Base-by-base conservation (phyloP, 1,284 basidiomycete genomes). In the Exobasidium rhododendri region DNA sequence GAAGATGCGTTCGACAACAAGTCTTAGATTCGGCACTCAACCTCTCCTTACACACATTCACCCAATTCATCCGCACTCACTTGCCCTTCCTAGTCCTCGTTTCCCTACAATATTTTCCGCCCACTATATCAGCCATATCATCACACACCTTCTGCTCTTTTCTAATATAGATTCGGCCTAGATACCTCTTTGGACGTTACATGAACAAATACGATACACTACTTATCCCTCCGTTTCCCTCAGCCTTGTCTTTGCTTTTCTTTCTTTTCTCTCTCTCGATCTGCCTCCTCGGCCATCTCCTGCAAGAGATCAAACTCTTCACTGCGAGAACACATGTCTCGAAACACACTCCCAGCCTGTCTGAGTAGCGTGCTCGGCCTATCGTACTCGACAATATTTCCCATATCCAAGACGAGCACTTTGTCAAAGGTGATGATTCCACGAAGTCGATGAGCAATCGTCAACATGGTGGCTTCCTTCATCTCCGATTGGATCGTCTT, bases 351-450 rank as follows among this genome's bases (percentile, higher is more conserved):
- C 52, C 28, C 40, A 46, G 65, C 51, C 32, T 67, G 56, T 26
- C 63, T 58, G 46, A 90, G 82, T 6, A 92, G 82, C 26, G 82
- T 82, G n/a, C 80, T 80, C 0, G 90, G 90, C 52, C 83, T 83
- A 70, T 90, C 91, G 71, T 88, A 92, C 75, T 94, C 92, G 2
- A 87, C 83, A 58, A 96, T 91, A 2, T 84, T 84, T 5, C 84
- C 84, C 4, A 81, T 80, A 62, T 82, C 83, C 10, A 86, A 77
- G 2, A 85, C 83, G 3, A 84, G 71, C 32, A 87, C 85, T 70
- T 82, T 82, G 78, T 84, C 83, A 57, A 82, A 83, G 69, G 84
- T 83, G 68, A 83, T 82, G 61, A 88, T 86, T 1, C 86, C 88
- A 53, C 86, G 84, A 54, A 88, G 82, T 31, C 87, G 81, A 78